Conservation (phyloP, 2,329 filamentous ascomycete species). For the Dryadomyces quercus-mongolicae region DNA sequence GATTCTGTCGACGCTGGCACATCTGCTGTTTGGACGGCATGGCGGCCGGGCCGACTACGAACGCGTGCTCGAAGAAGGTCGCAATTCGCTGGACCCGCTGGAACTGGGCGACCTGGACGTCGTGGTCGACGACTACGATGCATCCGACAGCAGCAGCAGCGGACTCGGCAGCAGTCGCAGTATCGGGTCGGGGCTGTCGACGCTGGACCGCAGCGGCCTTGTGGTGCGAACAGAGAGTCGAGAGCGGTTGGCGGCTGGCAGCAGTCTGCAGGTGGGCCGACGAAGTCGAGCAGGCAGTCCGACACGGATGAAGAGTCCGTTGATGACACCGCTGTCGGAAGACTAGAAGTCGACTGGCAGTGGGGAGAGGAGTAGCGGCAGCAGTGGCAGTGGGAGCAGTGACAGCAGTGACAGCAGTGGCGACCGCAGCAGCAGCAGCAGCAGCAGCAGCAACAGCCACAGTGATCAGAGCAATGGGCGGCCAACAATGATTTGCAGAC, state of each 20-base stretch:
- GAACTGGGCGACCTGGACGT: constrained; percentile 56
- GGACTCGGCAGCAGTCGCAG: no score
- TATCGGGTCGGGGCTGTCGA: constrained; percentile 17
- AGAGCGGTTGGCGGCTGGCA: constrained; percentile 59
- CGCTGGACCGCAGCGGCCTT: constrained; percentile 57
- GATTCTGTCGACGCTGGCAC: constrained; percentile 36
- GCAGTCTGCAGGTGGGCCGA: constrained; percentile 37
- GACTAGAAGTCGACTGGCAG: constrained; percentile 10
- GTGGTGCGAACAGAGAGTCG: constrained; percentile 76
- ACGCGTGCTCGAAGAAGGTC: constrained; percentile 70
- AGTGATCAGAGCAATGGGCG: no score
- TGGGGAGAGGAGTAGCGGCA: neutral
- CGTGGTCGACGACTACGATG: constrained; percentile 44
- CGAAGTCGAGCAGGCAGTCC: constrained; percentile 45
- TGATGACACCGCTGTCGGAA: constrained; percentile 36
- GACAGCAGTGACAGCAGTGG: neutral
- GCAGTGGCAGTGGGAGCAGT: neutral
- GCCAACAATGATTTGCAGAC: no score
- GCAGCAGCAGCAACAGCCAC: no score
- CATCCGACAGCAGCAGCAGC: constrained; percentile 12
- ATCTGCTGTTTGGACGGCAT: constrained; percentile 52
- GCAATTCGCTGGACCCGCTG: constrained; percentile 31
- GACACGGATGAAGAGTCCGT: constrained; percentile 45
- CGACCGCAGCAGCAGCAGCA: no score
- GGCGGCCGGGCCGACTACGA: constrained; percentile 63